These are phyloP conservation scores for Fusarium protoensiforme DNA, from an alignment of 2,329 filamentous ascomycete genomes.

Conservation along the genomic window DNA sequence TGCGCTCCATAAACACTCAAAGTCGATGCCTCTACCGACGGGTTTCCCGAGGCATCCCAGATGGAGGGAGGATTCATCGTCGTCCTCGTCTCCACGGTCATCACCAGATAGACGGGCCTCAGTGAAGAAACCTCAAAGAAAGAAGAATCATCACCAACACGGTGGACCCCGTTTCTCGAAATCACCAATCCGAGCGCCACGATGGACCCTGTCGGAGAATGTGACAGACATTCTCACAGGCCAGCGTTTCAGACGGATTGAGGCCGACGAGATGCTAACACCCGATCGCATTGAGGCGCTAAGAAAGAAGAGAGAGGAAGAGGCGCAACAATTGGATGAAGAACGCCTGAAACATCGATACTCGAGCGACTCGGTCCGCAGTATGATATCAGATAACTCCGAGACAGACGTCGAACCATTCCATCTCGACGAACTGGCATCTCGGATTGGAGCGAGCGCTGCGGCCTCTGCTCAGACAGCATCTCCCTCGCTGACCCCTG, in stretches of 20 bases:
- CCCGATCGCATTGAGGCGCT: conserved; percentile 62
- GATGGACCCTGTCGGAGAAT: conserved; percentile 67
- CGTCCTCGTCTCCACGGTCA: conserved; percentile 21
- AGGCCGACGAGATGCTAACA: conserved; percentile 70
- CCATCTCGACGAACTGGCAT: conserved; percentile 60
- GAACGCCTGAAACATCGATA: conserved; percentile 20
- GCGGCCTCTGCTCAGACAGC: conserved; percentile 12
- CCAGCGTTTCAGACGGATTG: conserved; percentile 64
- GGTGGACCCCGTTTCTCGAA: conserved; percentile 24
- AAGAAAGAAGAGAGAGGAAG: conserved; percentile 48
- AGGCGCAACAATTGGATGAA: conserved; percentile 37
- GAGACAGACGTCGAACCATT: conserved; percentile 61
- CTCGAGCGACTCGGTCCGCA: conserved; percentile 41
- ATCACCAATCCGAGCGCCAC: conserved; percentile 43
- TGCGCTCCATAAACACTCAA: conserved; percentile 29
- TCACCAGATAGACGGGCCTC: conserved; percentile 45
- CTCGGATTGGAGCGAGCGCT: conserved; percentile 52
- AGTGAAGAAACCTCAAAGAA: conserved; percentile 55
- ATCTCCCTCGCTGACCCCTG: conserved; percentile 12
- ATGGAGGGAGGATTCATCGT: conserved; percentile 14
- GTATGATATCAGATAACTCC: conserved; percentile 37
- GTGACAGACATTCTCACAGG: conserved; percentile 67
- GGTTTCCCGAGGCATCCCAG: conserved; percentile 29
- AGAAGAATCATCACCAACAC: conserved; percentile 43
- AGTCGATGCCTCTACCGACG: conserved; percentile 38